A percentile compares a stretch with the other conserved stretches of the same genome.
Evolutionary conservation across 768 basidiomycete genomes (phyloP).

Genomic region (Boletus patriciae): DNA sequence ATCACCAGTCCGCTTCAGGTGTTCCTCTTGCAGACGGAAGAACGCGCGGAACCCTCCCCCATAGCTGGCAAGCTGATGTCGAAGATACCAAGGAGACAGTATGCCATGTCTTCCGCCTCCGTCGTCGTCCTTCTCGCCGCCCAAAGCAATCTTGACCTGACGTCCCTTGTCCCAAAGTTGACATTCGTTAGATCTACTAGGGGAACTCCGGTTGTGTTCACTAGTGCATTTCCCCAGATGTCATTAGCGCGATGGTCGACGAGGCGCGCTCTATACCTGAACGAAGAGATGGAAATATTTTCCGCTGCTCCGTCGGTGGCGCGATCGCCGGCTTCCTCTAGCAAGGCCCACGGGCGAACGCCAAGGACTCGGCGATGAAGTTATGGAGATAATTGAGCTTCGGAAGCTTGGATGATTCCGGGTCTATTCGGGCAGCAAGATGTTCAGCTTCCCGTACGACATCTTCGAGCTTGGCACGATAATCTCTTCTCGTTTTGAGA

Average conservation of each 20-base stretch:
- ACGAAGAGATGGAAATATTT: slow-evolving; percentile 13
- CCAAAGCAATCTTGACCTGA: slow-evolving; percentile 26
- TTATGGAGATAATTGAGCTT: slow-evolving; percentile 1
- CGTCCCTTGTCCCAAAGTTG: slow-evolving; percentile 13
- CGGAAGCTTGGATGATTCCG: slow-evolving; percentile 1
- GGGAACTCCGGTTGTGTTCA: slow-evolving; percentile 16
- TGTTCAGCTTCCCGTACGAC: slow-evolving; percentile 1
- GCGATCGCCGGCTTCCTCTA: slow-evolving; percentile 23
- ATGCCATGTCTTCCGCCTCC: slow-evolving; percentile 30
- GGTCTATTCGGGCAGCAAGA: neutral
- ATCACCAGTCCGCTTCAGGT: slow-evolving; percentile 29
- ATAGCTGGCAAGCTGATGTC: slow-evolving; percentile 30
- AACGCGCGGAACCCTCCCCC: slow-evolving; percentile 32
- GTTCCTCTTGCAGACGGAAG: slow-evolving; percentile 29
- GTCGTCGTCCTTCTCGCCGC: slow-evolving; percentile 29
- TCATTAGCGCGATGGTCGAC: slow-evolving; percentile 17
- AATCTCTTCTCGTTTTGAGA: slow-evolving; percentile 19
- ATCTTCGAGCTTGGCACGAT: slow-evolving; percentile 1
- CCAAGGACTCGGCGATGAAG: slow-evolving; percentile 24
- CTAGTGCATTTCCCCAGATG: slow-evolving; percentile 17
- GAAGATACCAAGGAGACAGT: slow-evolving; percentile 33
- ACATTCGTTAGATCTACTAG: slow-evolving; percentile 10
- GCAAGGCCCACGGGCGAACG: slow-evolving; percentile 27
- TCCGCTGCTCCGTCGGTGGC: slow-evolving; percentile 12
- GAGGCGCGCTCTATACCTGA: slow-evolving; percentile 20